phyloP scores from a whole-genome alignment of 495 filamentous ascomycete species.

The Penicillium simplicissimum region DNA sequence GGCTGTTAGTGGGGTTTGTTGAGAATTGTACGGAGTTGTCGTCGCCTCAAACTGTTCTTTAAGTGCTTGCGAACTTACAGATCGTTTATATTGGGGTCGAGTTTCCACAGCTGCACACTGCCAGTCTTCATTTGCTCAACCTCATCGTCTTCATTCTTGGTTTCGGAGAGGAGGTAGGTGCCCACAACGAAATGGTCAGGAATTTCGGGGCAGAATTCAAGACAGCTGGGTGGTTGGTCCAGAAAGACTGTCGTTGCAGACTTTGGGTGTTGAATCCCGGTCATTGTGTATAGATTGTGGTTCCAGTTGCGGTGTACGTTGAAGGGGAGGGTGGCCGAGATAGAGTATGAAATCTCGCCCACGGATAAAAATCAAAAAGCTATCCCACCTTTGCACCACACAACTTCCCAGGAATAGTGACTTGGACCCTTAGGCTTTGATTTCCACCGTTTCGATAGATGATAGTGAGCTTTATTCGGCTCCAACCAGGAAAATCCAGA shows the following conservation, averaged over 20 bases:
- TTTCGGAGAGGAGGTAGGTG: conserved; percentile 75
- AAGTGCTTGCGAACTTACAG: conserved; percentile 46
- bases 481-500: background rate
- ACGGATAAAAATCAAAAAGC: background rate
- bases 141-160: conserved; percentile 32
- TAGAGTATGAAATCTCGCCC: background rate
- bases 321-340: background rate
- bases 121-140: conserved; percentile 65
- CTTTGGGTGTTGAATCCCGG: conserved; percentile 26
- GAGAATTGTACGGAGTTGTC: background rate
- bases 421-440: background rate
- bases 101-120: conserved; percentile 64
- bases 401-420: too few species aligned
- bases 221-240: conserved; percentile 74
- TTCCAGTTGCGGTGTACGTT: background rate
- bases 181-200: conserved; percentile 76
- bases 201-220: conserved; percentile 71
- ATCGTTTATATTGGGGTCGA: conserved; percentile 41
- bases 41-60: background rate
- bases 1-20: background rate
- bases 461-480: background rate
- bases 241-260: conserved; percentile 43
- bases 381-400: too few species aligned
- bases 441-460: background rate
- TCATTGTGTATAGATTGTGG: conserved; percentile 6